Base-by-base conservation (phyloP, 1,284 basidiomycete genomes). In the Marasmius sp. region DNA sequence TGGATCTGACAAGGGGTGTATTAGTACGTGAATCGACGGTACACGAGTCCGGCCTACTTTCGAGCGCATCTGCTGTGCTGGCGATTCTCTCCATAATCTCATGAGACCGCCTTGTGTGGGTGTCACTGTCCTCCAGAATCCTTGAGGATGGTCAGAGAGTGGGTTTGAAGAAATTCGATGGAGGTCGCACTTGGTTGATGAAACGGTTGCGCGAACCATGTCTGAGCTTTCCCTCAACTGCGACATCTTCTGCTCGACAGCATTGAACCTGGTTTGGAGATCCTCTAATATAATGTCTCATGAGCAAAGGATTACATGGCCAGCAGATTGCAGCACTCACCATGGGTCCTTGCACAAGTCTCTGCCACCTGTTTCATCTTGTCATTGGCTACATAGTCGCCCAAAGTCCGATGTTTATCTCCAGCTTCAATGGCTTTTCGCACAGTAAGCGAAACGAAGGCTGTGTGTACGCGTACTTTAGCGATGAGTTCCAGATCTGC, bases 351-450 rank as follows among this genome's bases (percentile, higher is more conserved):
- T n/a, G 78, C 72, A 70, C 93, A 94, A 4, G 85, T 86, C 33
- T 90, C 87, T 0, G 86, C 86, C 0, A 93, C 91, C 67, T 93
- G 84, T 62, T 83, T 82, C 91, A 94, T 94, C 76, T 88, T 92
- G 58, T 78, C 83, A 65, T 80, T 82, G 36, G 86, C 88, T 20
- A 94, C 91, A 72, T 93, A 94, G 70, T 92, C 90, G 7, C 87
- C 91, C 58, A 94, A 72, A n/a, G 86, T 88, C 54, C 91, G 80
- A 7, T 81, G 81, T 58, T 79, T 84, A 33, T 81, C 79, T 1
- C 89, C 90, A 0, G 81, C 77, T 62, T 91, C 88, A 55, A 91
- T 88, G 2, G 87, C 85, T 65, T 81, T 85, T 43, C 87, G 78
- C 57, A 86, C 83, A 1, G 82, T 75, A 3, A 78, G 73, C n/a